Percentiles rank a stretch among this genome's conserved stretches.
Conservation (phyloP, 2,329 filamentous ascomycete genomes). For the Bertia moriformis region DNA sequence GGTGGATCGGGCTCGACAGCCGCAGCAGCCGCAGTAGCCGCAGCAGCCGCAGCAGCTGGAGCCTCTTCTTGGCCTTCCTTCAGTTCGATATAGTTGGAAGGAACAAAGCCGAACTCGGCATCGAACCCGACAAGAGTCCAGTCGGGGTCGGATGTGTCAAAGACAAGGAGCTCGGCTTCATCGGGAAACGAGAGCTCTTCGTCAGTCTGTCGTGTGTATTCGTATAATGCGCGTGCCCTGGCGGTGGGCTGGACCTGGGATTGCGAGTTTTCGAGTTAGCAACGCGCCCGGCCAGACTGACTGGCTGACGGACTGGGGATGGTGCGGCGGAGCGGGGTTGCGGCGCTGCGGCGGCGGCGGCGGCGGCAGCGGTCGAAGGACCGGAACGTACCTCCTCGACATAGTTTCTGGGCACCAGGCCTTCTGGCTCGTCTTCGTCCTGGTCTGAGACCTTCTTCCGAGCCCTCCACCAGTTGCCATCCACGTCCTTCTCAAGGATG, state of each 20-base stretch:
- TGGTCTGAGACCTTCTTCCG: conserved; percentile 76
- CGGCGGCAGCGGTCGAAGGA: no score
- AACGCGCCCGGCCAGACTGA: background rate
- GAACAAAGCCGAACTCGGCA: conserved; percentile 52
- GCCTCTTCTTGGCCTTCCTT: conserved; percentile 20
- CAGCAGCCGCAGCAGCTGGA: conserved; percentile 12
- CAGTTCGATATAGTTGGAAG: conserved; percentile 54
- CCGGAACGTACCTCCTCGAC: conserved; percentile 83
- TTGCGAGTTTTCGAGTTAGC: background rate
- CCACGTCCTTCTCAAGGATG: conserved; percentile 65
- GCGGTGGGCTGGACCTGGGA: conserved; percentile 40
- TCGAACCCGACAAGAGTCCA: conserved; percentile 54
- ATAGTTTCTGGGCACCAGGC: conserved; percentile 87
- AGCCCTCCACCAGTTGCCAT: conserved; percentile 85
- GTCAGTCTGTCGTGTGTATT: conserved; percentile 56
- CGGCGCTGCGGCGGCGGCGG: no score
- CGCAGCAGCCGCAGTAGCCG: background rate
- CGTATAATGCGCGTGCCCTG: conserved; percentile 48
- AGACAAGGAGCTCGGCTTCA: conserved; percentile 44
- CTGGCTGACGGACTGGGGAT: background rate
- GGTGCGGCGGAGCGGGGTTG: no score
- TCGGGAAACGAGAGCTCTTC: conserved; percentile 57
- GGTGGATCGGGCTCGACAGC: background rate
- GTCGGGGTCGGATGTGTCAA: conserved; percentile 51
- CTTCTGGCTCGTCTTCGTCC: conserved; percentile 81